Evolutionary conservation across 2,329 filamentous ascomycete genomes (phyloP).

Genomic region (Aureobasidium sp.): DNA sequence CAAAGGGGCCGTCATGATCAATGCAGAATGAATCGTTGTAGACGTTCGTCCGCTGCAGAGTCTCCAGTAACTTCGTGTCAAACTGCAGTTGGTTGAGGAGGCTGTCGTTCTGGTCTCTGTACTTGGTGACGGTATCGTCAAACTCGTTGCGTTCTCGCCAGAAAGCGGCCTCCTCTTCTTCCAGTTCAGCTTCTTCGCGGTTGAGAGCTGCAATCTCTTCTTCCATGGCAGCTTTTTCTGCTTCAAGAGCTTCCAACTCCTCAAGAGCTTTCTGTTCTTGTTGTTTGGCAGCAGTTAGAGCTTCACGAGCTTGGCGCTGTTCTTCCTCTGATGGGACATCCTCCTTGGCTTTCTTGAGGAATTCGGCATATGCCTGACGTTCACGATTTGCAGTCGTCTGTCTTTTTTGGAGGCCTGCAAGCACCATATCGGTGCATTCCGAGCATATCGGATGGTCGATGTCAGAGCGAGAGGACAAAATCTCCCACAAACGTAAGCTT

Average conservation of each 20-base stretch:
- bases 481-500: slow-evolving; percentile 75
- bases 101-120: slow-evolving; percentile 83
- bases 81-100: slow-evolving; percentile 85
- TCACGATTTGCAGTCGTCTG: slow-evolving; percentile 67
- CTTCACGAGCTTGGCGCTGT: slow-evolving; percentile 36
- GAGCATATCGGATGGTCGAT: slow-evolving; percentile 93
- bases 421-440: slow-evolving; percentile 85
- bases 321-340: slow-evolving; percentile 73
- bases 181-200: slow-evolving; percentile 66
- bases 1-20: slow-evolving; percentile 91
- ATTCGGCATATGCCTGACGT: slow-evolving; percentile 81
- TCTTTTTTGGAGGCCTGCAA: slow-evolving; percentile 76
- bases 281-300: slow-evolving; percentile 42
- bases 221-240: slow-evolving; percentile 71
- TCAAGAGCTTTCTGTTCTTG: slow-evolving; percentile 63
- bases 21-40: slow-evolving; percentile 99
- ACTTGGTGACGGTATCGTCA: slow-evolving; percentile 64
- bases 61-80: slow-evolving; percentile 79
- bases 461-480: slow-evolving; percentile 84
- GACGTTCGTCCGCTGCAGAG: slow-evolving; percentile 90
- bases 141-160: slow-evolving; percentile 88
- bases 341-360: slow-evolving; percentile 71
- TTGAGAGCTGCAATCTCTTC: slow-evolving; percentile 72
- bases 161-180: slow-evolving; percentile 78
- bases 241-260: slow-evolving; percentile 70